A percentile compares a stretch with the other conserved stretches of the same genome.
phyloP scores from a whole-genome alignment of 2,329 filamentous ascomycete genomes.

The Cercospora sesami region DNA sequence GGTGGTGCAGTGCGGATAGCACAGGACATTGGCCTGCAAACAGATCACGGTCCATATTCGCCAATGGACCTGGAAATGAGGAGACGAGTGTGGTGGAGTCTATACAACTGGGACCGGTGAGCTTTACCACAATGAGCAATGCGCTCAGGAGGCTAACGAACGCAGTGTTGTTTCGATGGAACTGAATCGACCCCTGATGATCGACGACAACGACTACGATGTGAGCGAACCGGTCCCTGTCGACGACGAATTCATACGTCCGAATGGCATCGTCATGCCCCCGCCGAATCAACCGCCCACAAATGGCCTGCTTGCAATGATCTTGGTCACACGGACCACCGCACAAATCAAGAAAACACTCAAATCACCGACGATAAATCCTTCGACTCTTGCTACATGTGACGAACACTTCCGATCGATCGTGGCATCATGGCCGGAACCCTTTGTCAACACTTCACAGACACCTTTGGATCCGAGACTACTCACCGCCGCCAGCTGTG shows the following conservation, averaged over 20 bases:
- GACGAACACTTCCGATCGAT: slow-evolving; percentile 79
- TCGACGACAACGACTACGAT: slow-evolving; percentile 87
- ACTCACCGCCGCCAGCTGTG: slow-evolving; percentile 71
- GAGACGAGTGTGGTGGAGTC: slow-evolving; percentile 86
- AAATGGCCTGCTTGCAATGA: slow-evolving; percentile 72
- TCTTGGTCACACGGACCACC: slow-evolving; percentile 79
- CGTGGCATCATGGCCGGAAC: slow-evolving; percentile 70
- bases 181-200: slow-evolving; percentile 74
- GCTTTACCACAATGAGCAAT: slow-evolving; percentile 22
- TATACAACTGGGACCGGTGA: slow-evolving; percentile 84
- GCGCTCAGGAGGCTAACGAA: slow-evolving; percentile 6
- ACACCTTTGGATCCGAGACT: slow-evolving; percentile 71
- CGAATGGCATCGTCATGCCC: slow-evolving; percentile 48
- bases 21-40: slow-evolving; percentile 80
- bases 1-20: slow-evolving; percentile 75
- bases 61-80: slow-evolving; percentile 82
- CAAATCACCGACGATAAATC: slow-evolving; percentile 64
- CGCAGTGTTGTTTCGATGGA: slow-evolving; percentile 71
- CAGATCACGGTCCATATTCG: slow-evolving; percentile 71
- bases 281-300: slow-evolving; percentile 53
- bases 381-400: slow-evolving; percentile 70
- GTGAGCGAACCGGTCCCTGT: slow-evolving; percentile 74
- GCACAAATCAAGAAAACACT: slow-evolving; percentile 71
- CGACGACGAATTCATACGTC: slow-evolving; percentile 74
- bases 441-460: slow-evolving; percentile 67